These are phyloP conservation scores for Pouteria campechiana DNA, from an alignment of 179 eudicot species.

Conservation along the genomic window DNA sequence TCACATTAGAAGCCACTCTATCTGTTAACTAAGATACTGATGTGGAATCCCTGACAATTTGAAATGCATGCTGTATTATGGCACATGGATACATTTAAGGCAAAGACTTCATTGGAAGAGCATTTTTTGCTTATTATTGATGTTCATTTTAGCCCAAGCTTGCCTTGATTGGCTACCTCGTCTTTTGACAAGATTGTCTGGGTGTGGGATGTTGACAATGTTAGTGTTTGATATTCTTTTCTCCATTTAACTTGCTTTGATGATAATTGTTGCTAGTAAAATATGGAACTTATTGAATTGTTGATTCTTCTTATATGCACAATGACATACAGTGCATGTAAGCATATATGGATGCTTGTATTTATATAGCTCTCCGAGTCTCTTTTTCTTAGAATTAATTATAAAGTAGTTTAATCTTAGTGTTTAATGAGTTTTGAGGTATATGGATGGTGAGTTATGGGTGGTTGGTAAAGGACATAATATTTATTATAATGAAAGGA, in stretches of 20 bases:
- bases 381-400: no score
- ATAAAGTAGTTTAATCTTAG: no score
- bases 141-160: slow-evolving; percentile 91
- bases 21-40: not conserved
- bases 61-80: slow-evolving; percentile 75
- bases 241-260: not conserved
- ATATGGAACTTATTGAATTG: not conserved
- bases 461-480: no score
- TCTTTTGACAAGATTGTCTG: slow-evolving; percentile 92
- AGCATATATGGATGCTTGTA: no score
- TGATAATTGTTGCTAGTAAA: no score
- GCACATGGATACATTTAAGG: slow-evolving; percentile 69
- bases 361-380: no score
- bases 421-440: no score
- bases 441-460: no score
- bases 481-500: no score
- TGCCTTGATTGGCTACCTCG: slow-evolving; percentile 86
- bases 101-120: slow-evolving; percentile 75
- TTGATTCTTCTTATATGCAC: not conserved
- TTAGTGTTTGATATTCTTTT: slow-evolving; percentile 30
- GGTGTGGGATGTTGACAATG: slow-evolving; percentile 97
- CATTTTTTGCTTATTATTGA: slow-evolving; percentile 78
- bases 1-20: not conserved
- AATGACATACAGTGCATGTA: no score
- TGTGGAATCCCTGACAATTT: not conserved